These are phyloP conservation scores for Pythium apleroticum DNA, from an alignment of 352 stramenopile genomes.

Conservation along the genomic window DNA sequence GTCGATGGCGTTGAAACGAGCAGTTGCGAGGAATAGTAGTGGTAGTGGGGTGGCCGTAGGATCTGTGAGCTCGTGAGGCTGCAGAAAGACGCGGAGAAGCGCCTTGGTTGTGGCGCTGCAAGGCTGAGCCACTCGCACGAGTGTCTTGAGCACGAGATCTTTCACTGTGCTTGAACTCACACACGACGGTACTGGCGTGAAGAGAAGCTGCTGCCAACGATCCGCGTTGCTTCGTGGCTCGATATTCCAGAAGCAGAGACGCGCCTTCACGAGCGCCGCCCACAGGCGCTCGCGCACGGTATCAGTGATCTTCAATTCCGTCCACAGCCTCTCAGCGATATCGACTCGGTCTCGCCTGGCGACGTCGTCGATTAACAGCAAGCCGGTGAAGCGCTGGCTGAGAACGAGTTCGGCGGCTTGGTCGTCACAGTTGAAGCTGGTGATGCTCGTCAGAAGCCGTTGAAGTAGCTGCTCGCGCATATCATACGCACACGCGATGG, in stretches of 20 bases:
- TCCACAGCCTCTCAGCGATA: neutral
- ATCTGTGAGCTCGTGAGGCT: too few relatives aligned
- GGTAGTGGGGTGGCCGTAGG: too few relatives aligned
- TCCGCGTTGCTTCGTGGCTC: neutral
- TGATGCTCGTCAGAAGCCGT: neutral
- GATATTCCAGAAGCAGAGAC: neutral
- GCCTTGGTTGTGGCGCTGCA: neutral
- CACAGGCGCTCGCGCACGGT: neutral
- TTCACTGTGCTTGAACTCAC: neutral
- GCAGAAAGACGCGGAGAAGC: neutral
- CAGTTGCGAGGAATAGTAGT: conserved; percentile 24
- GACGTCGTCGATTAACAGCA: neutral
- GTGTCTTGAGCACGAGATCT: neutral
- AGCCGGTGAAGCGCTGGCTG: neutral
- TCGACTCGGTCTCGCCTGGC: neutral
- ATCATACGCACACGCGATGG: neutral
- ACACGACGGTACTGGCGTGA: neutral
- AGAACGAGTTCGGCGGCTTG: neutral
- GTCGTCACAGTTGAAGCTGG: neutral
- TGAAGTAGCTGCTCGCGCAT: neutral
- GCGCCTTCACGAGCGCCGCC: neutral
- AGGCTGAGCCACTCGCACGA: neutral
- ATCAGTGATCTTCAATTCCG: neutral
- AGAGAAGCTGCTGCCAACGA: neutral
- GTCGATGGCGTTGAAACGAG: conserved; percentile 39